A percentile compares a stretch with the other conserved stretches of the same genome.
phyloP scores from a whole-genome alignment of 2,329 filamentous ascomycete species.

The Fonsecaea pedrosoi region DNA sequence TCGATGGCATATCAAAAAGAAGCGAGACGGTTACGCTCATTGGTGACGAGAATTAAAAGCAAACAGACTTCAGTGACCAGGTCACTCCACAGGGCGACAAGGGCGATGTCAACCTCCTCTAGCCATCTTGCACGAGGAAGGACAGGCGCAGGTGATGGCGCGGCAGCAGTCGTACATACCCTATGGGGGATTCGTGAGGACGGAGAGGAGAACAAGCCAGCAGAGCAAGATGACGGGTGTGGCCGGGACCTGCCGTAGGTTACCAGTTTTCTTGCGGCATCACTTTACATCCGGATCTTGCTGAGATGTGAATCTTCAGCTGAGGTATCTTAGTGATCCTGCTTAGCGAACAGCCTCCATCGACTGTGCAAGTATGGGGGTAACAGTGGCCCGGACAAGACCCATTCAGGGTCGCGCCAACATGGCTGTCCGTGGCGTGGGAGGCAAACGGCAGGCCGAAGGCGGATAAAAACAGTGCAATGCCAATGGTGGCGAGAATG shows the following conservation, averaged over 20 bases:
- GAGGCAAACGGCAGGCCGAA: conserved; percentile 15
- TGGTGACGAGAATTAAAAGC: conserved; percentile 21
- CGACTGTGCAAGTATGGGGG: conserved; percentile 4
- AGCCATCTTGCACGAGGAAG: conserved; percentile 17
- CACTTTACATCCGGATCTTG: background rate
- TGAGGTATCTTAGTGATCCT: conserved; percentile 17
- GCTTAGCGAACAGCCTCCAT: conserved; percentile 15
- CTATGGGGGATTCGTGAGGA: conserved; percentile 10
- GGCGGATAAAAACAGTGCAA: background rate
- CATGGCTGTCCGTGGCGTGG: conserved; percentile 21
- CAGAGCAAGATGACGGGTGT: conserved; percentile 17
- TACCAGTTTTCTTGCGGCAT: conserved; percentile 13
- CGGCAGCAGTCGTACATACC: conserved; percentile 17
- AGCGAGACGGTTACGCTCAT: conserved; percentile 21
- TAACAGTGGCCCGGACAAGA: conserved; percentile 19
- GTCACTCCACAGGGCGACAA: conserved; percentile 32
- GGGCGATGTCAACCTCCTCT: conserved; percentile 19
- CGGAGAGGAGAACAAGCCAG: conserved; percentile 8
- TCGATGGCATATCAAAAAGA: conserved; percentile 29
- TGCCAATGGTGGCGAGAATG: conserved; percentile 16
- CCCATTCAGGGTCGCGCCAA: background rate
- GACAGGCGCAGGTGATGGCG: conserved; percentile 30
- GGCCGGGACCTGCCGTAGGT: conserved; percentile 25
- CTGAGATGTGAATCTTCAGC: conserved; percentile 12
- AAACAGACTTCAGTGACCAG: conserved; percentile 19